A percentile compares a stretch with the other conserved stretches of the same genome.
Evolutionary conservation across 495 filamentous ascomycete species (phyloP).

Genomic region (Chaetomidium leptoderma): DNA sequence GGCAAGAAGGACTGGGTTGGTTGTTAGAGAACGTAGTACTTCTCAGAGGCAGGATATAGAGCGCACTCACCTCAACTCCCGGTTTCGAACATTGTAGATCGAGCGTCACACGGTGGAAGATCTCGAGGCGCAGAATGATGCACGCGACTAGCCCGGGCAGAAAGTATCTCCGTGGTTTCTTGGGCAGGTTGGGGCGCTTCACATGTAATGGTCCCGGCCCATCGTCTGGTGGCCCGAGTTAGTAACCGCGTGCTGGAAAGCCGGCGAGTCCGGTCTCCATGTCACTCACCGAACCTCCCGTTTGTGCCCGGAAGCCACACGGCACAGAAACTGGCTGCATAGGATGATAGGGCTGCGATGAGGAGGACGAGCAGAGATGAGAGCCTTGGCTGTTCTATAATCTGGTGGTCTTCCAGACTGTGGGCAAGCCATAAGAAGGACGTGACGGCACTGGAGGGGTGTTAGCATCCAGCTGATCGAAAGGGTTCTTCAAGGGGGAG

Average conservation of each 20-base stretch:
- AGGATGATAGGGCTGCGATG: slow-evolving; percentile 35
- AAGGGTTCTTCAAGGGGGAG: neutral
- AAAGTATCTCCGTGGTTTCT: slow-evolving; percentile 41
- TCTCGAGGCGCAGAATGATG: slow-evolving; percentile 41
- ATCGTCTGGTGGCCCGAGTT: slow-evolving; percentile 33
- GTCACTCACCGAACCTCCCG: slow-evolving; percentile 44
- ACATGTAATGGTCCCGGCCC: slow-evolving; percentile 30
- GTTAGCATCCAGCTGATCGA: neutral
- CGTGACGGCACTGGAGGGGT: slow-evolving; percentile 35
- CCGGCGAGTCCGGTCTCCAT: neutral
- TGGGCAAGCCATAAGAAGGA: slow-evolving; percentile 45
- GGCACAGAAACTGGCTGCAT: slow-evolving; percentile 38
- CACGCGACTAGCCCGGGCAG: slow-evolving; percentile 38
- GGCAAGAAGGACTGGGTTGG: slow-evolving; percentile 37
- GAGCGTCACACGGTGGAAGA: slow-evolving; percentile 35
- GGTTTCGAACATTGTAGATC: slow-evolving; percentile 42
- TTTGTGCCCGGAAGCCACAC: slow-evolving; percentile 45
- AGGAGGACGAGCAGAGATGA: slow-evolving; percentile 37
- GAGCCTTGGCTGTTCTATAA: slow-evolving; percentile 43
- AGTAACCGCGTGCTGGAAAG: neutral
- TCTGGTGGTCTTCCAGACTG: slow-evolving; percentile 43
- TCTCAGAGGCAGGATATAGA: neutral
- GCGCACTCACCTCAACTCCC: slow-evolving; percentile 40
- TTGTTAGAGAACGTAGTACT: neutral
- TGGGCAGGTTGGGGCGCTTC: slow-evolving; percentile 34